phyloP scores from a whole-genome alignment of 2,329 filamentous ascomycete genomes.

The Scopulariopsis brevicaulis region DNA sequence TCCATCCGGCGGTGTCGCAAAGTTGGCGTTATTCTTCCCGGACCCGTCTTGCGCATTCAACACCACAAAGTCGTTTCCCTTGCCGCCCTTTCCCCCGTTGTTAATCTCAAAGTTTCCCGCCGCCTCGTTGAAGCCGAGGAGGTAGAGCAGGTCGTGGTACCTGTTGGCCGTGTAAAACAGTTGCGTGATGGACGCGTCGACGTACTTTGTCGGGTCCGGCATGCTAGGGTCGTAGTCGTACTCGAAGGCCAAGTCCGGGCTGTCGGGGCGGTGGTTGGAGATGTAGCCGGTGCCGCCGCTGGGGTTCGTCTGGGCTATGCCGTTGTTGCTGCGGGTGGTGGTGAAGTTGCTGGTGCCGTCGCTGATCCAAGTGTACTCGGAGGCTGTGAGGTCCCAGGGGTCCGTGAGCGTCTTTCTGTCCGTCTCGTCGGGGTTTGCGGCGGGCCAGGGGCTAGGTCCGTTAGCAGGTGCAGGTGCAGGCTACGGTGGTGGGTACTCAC shows the following conservation, averaged over 20 bases:
- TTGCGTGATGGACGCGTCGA: constrained; percentile 44
- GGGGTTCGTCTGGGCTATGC: constrained; percentile 40
- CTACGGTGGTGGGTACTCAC: constrained; percentile 14
- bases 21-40: constrained; percentile 45
- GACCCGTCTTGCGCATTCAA: constrained; percentile 45
- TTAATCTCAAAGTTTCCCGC: constrained; percentile 50
- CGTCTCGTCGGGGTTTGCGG: constrained; percentile 41
- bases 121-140: constrained; percentile 43
- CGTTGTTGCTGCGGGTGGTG: constrained; percentile 48
- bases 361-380: constrained; percentile 40
- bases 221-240: constrained; percentile 26
- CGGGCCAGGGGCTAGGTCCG: constrained; percentile 31
- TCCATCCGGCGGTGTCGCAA: constrained; percentile 41
- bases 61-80: constrained; percentile 38
- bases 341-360: constrained; percentile 35
- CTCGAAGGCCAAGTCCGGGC: constrained; percentile 29
- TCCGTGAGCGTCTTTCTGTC: constrained; percentile 29
- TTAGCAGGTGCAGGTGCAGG: background rate
- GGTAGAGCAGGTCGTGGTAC: constrained; percentile 47
- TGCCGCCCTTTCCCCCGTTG: constrained; percentile 41
- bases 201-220: constrained; percentile 27
- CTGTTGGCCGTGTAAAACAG: constrained; percentile 50
- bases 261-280: constrained; percentile 33
- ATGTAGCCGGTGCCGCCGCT: constrained; percentile 22
- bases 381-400: constrained; percentile 33